Conservation (phyloP, 2,329 filamentous ascomycete genomes). For the Stachybotrys chartarum region DNA sequence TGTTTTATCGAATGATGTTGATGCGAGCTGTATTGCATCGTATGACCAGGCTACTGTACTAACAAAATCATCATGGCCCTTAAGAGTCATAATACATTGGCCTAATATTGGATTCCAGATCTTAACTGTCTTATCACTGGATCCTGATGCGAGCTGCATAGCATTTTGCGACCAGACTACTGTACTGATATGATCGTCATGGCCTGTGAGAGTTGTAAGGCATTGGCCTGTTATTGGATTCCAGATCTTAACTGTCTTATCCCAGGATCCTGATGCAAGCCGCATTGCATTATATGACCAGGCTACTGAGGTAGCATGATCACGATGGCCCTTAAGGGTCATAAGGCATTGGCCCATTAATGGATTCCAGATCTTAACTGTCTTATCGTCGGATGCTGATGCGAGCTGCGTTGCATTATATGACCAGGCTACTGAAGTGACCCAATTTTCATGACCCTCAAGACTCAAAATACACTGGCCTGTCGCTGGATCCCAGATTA, state of each 20-base stretch:
- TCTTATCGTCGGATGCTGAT: not conserved
- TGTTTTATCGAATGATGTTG: not conserved
- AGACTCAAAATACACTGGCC: not conserved
- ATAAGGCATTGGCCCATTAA: too few relatives aligned
- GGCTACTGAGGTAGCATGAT: too few relatives aligned
- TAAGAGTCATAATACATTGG: not conserved
- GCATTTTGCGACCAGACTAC: too few relatives aligned
- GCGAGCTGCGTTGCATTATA: not conserved
- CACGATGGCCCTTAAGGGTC: too few relatives aligned
- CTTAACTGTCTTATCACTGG: not conserved
- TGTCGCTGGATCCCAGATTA: slow-evolving; percentile 2
- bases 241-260: too few relatives aligned
- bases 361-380: not conserved
- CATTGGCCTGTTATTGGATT: too few relatives aligned
- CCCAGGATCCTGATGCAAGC: too few relatives aligned
- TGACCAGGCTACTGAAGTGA: not conserved
- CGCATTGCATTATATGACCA: too few relatives aligned
- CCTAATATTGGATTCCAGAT: not conserved
- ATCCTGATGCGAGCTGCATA: too few relatives aligned
- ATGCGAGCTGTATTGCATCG: slow-evolving; percentile 2
- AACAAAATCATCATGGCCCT: not conserved
- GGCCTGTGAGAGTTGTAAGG: too few relatives aligned
- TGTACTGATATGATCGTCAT: too few relatives aligned
- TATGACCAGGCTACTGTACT: slow-evolving; percentile 3
- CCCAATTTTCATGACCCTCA: not conserved